Evolutionary conservation across 192 early-diverging fungal genomes (phyloP).

Genomic region (Coemansia sp.): DNA sequence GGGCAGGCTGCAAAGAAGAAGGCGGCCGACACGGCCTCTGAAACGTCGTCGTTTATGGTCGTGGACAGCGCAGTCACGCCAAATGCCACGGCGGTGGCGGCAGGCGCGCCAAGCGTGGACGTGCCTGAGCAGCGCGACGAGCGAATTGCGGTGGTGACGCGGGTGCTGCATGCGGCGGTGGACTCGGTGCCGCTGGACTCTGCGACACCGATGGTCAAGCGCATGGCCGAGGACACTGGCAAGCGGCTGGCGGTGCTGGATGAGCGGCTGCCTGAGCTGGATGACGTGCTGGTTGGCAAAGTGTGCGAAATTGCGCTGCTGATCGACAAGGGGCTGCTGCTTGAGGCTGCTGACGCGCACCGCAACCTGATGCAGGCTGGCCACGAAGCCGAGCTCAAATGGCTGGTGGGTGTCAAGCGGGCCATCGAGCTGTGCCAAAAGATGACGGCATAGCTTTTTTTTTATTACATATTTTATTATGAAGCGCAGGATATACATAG

Average conservation of each 20-base stretch:
- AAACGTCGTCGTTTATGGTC: slow-evolving; percentile 24
- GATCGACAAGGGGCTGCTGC: slow-evolving; percentile 9
- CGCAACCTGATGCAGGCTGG: slow-evolving; percentile 31
- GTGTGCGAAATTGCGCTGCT: slow-evolving; percentile 21
- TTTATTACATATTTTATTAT: not conserved
- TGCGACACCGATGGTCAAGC: slow-evolving; percentile 12
- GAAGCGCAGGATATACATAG: not conserved
- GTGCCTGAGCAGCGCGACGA: slow-evolving; percentile 16
- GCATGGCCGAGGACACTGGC: slow-evolving; percentile 31
- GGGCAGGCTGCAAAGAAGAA: slow-evolving; percentile 5
- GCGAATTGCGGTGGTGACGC: slow-evolving; percentile 1
- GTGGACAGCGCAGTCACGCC: slow-evolving; percentile 18
- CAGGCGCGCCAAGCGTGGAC: not conserved
- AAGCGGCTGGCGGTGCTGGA: slow-evolving; percentile 25
- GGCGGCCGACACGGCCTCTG: slow-evolving; percentile 3
- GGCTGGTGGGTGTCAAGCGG: slow-evolving; percentile 52
- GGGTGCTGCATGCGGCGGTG: not conserved
- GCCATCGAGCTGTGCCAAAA: slow-evolving; percentile 38
- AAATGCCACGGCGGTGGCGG: slow-evolving; percentile 8
- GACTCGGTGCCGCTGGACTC: not conserved
- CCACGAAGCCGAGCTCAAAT: slow-evolving; percentile 34
- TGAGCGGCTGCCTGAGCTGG: slow-evolving; percentile 21
- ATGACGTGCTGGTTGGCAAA: slow-evolving; percentile 4
- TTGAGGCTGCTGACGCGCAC: slow-evolving; percentile 18
- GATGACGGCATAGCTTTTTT: not conserved